Evolutionary conservation across 129 eudicot genomes (phyloP).

Genomic region (Kitagawia praeruptora): DNA sequence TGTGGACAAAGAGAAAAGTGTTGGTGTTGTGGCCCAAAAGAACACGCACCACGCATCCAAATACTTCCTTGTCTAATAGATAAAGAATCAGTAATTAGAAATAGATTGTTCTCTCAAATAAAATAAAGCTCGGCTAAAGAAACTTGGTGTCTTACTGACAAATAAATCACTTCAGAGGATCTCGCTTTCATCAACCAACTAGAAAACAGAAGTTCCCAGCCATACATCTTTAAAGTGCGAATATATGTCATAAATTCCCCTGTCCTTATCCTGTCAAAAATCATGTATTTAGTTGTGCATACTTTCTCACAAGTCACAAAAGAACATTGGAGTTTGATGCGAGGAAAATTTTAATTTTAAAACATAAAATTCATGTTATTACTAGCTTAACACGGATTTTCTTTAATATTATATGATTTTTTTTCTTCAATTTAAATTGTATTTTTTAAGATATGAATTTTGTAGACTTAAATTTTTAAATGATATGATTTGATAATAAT

Average conservation of each 20-base stretch:
- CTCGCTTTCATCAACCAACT: conserved; percentile 88
- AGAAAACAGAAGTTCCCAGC: conserved; percentile 91
- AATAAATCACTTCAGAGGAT: conserved; percentile 60
- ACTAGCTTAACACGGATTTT: too few relatives aligned
- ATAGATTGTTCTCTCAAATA: not conserved
- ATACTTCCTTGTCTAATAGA: conserved; percentile 74
- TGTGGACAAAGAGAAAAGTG: conserved; percentile 85
- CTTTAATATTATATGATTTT: too few relatives aligned
- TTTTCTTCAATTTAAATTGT: too few relatives aligned
- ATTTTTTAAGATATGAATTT: too few relatives aligned
- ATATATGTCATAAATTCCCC: conserved; percentile 67
- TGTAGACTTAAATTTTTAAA: too few relatives aligned
- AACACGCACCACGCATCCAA: conserved; percentile 99
- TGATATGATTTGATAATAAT: too few relatives aligned
- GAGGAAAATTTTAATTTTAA: too few relatives aligned
- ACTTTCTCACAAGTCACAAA: too few relatives aligned
- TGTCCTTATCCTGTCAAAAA: conserved; percentile 65
- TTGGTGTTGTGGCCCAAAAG: conserved; percentile 99
- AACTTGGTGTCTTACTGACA: conserved; percentile 40
- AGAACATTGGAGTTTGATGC: not conserved
- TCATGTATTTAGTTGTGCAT: not conserved
- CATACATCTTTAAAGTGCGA: conserved; percentile 90
- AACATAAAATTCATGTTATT: too few relatives aligned
- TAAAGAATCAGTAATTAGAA: conserved; percentile 9
- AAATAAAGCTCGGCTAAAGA: not conserved